Base-by-base conservation (phyloP, 2,329 filamentous ascomycete genomes). In the Verticillium klebahnii region DNA sequence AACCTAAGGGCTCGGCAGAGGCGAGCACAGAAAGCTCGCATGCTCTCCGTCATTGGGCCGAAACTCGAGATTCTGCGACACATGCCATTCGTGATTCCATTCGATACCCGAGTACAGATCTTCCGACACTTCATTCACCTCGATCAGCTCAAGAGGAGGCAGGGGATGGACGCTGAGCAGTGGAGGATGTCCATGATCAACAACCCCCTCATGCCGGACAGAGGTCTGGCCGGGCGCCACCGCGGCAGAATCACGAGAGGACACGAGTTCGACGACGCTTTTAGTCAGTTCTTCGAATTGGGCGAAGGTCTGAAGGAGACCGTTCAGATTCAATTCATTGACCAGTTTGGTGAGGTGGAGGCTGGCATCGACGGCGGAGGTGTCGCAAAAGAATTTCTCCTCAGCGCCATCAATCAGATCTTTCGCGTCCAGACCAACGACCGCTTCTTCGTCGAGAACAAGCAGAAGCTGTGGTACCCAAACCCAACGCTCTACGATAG, bases 71-170 rank as follows among this genome's bases (percentile, higher is more conserved):
- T 99, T 5, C 77, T 99, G 58, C 89, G 95, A 67, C 96, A 98
- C 70, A 96, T 99, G 88, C 95, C 95, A 0, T 99, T 98, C 72
- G 91, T 94, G 67, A 95, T 99, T 55, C 95, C 94, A 0, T 99
- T 99, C 69, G 87, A 91, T 40, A 95, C 91, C 0, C 83, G 95
- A 56, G 95, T 99, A 5, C 87, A 93, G 71, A 94, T 98, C 29
- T 98, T 99, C 74, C 87, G 93, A 34, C 88, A 97, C 70, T 98
- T 98, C 69, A 91, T 98, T n/a, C 77, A 85, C 34, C 80, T 93
- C 5, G 95, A 99, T 74, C 92, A 95, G 72, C 74, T 82, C 58
- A 88, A 88, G 65, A 81, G 92, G 64, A 81, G 92, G 66, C 80
- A 83, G 32, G 92, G 91, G 0, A 78, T 83, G 65, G 54, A 80